Base-by-base conservation (phyloP, 2,329 filamentous ascomycete genomes). In the Ophiosphaerella narmari region DNA sequence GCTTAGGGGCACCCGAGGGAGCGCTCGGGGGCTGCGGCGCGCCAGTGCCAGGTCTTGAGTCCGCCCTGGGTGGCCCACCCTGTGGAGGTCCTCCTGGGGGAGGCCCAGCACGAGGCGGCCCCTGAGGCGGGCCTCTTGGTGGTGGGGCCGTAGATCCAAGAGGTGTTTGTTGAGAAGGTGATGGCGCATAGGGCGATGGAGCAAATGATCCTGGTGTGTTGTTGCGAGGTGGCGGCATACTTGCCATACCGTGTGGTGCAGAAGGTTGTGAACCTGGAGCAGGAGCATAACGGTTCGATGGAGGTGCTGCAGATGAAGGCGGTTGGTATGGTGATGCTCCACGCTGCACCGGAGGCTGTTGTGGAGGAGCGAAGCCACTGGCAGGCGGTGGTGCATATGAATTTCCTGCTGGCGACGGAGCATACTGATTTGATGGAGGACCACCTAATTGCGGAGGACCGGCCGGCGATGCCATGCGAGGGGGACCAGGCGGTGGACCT, bases 251-350 rank as follows among this genome's bases (percentile, higher is more conserved):
- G 46, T 59, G 66, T 8, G 67, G 68, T 12, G 69, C 68, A 8
- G 75, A 70, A 76, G 78, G 73, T 75, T 84, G 63, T 75, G 79
- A 47, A 72, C 85, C 75, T 75, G 86, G 77, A 77, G 86, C 78
- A 76, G 86, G 83, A 9, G 86, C 83, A 71, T 88, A 90, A 39
- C 83, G 83, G 57, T 75, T 79, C 38, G 80, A 78, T 14, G 79
- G 66, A 13, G 75, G 68, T 77, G 86, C 78, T 77, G 76, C 85
- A 90, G 86, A 78, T 6, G 90, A 89, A 46, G 92, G 89, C 33
- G 88, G 84, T 65, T 92, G 91, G 74, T 96, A 97, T 5, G 92
- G 92, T 23, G 92, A 96, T 4, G 88, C 82, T 24, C 88, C 91
- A 57, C 91, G 86, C 18, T 86, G 82, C 43, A 90, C 82, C 16